Conservation (phyloP, 495 filamentous ascomycete species). For the Tuber borchii region DNA sequence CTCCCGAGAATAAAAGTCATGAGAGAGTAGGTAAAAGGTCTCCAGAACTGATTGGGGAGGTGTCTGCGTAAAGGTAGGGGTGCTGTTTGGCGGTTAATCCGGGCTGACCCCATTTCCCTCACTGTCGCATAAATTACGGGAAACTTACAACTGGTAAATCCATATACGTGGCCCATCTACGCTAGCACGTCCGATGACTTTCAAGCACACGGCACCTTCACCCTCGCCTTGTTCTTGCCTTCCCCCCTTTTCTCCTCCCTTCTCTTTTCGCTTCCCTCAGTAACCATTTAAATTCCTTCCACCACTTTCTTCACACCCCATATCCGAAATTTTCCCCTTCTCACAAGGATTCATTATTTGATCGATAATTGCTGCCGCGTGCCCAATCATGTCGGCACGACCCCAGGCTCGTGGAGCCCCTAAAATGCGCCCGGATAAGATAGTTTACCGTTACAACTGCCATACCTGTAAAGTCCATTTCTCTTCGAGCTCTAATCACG, state of each 20-base stretch:
- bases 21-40: background rate
- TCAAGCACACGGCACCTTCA: background rate
- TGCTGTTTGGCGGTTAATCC: background rate
- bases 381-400: background rate
- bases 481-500: background rate
- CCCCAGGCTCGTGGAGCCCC: background rate
- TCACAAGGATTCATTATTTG: background rate
- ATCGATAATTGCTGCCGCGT: background rate
- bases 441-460: slow-evolving; percentile 9
- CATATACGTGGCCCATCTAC: background rate
- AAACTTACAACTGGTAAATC: background rate
- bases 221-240: background rate
- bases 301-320: background rate
- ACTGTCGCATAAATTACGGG: background rate
- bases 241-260: background rate
- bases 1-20: background rate
- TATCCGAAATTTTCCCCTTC: background rate
- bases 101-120: background rate
- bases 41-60: background rate
- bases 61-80: background rate
- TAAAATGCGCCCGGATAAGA: background rate
- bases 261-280: background rate
- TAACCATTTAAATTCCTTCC: background rate
- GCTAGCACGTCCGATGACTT: background rate
- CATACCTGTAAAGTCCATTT: slow-evolving; percentile 32